A percentile compares a stretch with the other conserved stretches of the same genome.
Evolutionary conservation across 192 early-diverging fungal species (phyloP).

Genomic region (Entrophospora sp.): DNA sequence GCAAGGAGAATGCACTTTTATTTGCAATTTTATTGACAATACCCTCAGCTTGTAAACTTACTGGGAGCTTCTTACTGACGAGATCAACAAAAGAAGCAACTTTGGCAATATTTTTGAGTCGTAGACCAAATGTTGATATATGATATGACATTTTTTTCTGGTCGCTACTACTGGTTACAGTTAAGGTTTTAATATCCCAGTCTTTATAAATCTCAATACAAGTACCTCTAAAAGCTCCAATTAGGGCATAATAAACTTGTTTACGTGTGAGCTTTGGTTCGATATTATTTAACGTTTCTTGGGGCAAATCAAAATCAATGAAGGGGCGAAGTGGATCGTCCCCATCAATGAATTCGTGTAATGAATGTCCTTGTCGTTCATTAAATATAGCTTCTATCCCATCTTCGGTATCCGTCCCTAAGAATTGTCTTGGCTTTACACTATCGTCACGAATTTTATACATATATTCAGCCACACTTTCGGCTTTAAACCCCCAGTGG

Average conservation of each 20-base stretch:
- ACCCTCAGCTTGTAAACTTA: neutral
- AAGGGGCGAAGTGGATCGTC: neutral
- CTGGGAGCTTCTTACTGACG: neutral
- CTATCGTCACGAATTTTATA: too few relatives aligned
- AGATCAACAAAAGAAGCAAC: neutral
- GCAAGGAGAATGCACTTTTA: neutral
- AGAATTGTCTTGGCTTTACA: too few relatives aligned
- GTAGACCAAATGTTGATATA: too few relatives aligned
- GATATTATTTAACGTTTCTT: neutral
- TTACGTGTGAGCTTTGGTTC: neutral
- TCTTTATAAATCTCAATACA: neutral
- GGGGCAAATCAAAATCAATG: too few relatives aligned
- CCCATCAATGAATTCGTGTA: too few relatives aligned
- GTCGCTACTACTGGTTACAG: neutral
- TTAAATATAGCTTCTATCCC: too few relatives aligned
- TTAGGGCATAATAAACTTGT: neutral
- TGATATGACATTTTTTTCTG: neutral
- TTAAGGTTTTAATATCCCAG: neutral
- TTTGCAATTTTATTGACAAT: neutral
- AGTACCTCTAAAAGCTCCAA: neutral
- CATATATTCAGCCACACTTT: too few relatives aligned
- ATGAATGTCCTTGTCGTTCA: too few relatives aligned
- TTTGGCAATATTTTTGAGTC: too few relatives aligned
- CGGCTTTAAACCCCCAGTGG: too few relatives aligned
- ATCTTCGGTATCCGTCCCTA: too few relatives aligned